Conservation (phyloP, 192 early-diverging fungal species). For the Obelidium mucronatum region DNA sequence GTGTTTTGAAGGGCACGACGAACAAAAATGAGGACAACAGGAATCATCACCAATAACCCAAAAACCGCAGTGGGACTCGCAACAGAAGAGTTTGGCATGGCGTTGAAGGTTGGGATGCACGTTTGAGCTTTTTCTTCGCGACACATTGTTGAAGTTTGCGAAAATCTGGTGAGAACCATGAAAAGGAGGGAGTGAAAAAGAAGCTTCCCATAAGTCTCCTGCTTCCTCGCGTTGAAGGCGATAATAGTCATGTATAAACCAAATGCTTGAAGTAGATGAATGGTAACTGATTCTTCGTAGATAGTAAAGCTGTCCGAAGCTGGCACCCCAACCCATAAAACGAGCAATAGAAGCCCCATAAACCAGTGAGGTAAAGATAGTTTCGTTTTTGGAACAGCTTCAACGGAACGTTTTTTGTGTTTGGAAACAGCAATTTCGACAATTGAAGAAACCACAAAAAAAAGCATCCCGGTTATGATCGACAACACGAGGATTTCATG, state of each 20-base stretch:
- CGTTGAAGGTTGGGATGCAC: slow-evolving; percentile 85
- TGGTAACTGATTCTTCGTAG: slow-evolving; percentile 80
- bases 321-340: slow-evolving; percentile 70
- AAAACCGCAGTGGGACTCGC: slow-evolving; percentile 51
- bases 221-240: slow-evolving; percentile 25
- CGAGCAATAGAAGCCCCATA: slow-evolving; percentile 45
- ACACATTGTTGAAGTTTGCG: slow-evolving; percentile 74
- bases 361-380: not conserved
- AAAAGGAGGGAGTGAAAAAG: slow-evolving; percentile 34
- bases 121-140: slow-evolving; percentile 82
- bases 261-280: slow-evolving; percentile 74
- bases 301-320: slow-evolving; percentile 92
- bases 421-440: not conserved
- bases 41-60: slow-evolving; percentile 54
- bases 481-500: slow-evolving; percentile 49
- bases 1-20: slow-evolving; percentile 50
- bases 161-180: slow-evolving; percentile 65
- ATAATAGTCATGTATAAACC: slow-evolving; percentile 50
- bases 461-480: slow-evolving; percentile 25
- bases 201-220: slow-evolving; percentile 27
- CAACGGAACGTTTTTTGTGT: not conserved
- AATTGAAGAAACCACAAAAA: slow-evolving; percentile 7
- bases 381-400: not conserved
- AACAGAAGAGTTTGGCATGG: slow-evolving; percentile 58
- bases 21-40: slow-evolving; percentile 51